Evolutionary conservation across 495 filamentous ascomycete species (phyloP), one percentile per base, ranked within the genome.

Genomic region (Daldinia childiae): DNA sequence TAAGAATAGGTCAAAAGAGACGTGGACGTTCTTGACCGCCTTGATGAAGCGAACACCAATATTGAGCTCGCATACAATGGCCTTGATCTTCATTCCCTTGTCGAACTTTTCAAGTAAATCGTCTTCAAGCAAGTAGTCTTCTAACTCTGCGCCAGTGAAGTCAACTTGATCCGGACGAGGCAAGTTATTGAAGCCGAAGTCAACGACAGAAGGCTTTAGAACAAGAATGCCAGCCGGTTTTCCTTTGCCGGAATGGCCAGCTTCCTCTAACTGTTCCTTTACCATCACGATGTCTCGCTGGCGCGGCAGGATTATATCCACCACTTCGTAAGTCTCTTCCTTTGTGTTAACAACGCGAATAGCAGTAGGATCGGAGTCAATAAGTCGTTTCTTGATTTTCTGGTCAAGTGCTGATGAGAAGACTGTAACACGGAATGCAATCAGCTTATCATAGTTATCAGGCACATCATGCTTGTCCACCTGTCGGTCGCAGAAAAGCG

Each of bases 31-130:
- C 57, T 89, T 87, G 62, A 93, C 84, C 70, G 85, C 87, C 71
- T 86, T 81, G 73, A 87, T 82, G 76, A 87, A 85, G 61, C 74
- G 81, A 34, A 93, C 51, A 7, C 89, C 90, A 60, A 82, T 85
- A 63, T 85, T 88, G 30, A 93, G 79, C 54, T 87, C 83, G 76
- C 88, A 89, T 15, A 97, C 84, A 7, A 75, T 78, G 5, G 87
- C 82, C 34, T 85, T 83, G 15, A 98, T 76, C 81, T 96, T 97
- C 89, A 97, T 89, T 1, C 94, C 93, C 0, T 87, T 82, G 69
- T 88, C 89, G 65, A 90, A 86, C 52, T 86, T 80, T 29, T 82
- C 68, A 19, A 98, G 82, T 5, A 91, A 79, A 0, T 85, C 75
- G 27, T 89, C 85, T 73, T 95, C 93, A 26, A 96, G 62, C 74